These are phyloP conservation scores for Arthrobotrys musiformis DNA, from an alignment of 2,329 filamentous ascomycete species.

Conservation along the genomic window DNA sequence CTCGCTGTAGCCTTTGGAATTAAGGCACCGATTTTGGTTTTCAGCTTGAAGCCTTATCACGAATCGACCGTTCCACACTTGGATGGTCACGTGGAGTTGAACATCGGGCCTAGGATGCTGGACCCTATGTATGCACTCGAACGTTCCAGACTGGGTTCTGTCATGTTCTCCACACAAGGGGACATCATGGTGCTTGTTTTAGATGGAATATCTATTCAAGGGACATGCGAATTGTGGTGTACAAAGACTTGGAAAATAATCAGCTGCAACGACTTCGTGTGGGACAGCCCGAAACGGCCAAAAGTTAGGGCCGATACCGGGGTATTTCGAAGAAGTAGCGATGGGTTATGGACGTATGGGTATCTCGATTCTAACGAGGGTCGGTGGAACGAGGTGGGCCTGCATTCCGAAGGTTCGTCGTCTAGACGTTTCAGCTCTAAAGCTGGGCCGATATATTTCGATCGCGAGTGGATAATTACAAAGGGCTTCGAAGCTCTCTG, in stretches of 20 bases:
- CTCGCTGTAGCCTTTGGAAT: background rate
- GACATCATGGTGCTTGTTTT: background rate
- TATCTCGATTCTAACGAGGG: too few relatives aligned
- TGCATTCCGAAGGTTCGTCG: too few relatives aligned
- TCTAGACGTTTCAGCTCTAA: too few relatives aligned
- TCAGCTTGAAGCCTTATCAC: background rate
- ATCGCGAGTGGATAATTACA: background rate
- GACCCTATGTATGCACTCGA: too few relatives aligned
- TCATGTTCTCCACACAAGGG: background rate
- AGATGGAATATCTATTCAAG: too few relatives aligned
- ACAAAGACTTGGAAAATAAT: background rate
- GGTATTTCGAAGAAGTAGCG: too few relatives aligned
- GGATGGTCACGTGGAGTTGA: background rate
- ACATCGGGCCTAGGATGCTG: too few relatives aligned
- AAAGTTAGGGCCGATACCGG: too few relatives aligned
- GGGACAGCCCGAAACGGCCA: too few relatives aligned
- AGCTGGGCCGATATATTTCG: background rate
- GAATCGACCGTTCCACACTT: too few relatives aligned
- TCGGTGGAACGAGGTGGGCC: too few relatives aligned
- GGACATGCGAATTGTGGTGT: background rate
- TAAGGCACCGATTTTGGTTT: background rate
- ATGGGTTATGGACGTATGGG: too few relatives aligned
- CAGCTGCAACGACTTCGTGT: background rate
- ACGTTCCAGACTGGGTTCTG: background rate
- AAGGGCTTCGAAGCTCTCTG: background rate